These are phyloP conservation scores for Torulaspora maleeae DNA, from an alignment of 805 yeast species.

Conservation along the genomic window DNA sequence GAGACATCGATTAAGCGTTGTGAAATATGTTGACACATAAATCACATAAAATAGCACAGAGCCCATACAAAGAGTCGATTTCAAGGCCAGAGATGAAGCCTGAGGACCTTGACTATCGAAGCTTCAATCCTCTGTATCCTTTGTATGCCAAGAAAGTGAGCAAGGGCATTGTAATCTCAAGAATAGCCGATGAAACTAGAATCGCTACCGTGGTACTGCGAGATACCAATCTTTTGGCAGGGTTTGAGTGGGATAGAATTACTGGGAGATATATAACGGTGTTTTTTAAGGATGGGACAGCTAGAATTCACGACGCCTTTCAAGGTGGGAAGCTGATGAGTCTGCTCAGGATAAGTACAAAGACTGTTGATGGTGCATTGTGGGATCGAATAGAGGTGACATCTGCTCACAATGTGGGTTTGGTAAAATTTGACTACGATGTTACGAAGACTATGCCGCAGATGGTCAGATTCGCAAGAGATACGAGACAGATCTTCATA, in stretches of 20 bases:
- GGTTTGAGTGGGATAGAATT: slow-evolving; percentile 25
- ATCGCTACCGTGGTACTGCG: slow-evolving; percentile 22
- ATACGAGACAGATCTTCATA: slow-evolving; percentile 14
- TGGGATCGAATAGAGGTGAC: slow-evolving; percentile 20
- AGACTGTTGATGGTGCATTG: slow-evolving; percentile 10
- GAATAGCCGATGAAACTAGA: slow-evolving; percentile 19
- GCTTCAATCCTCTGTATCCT: slow-evolving; percentile 19
- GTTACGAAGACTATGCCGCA: slow-evolving; percentile 21
- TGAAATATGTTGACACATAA: not conserved
- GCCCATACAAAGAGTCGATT: not conserved
- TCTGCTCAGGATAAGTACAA: slow-evolving; percentile 16
- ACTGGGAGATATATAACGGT: slow-evolving; percentile 42
- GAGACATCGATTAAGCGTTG: not conserved
- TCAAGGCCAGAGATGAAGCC: not conserved
- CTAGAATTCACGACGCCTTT: slow-evolving; percentile 46
- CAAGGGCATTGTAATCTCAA: slow-evolving; percentile 16
- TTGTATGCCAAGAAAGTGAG: slow-evolving; percentile 13
- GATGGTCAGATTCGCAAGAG: slow-evolving; percentile 21
- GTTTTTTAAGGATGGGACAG: slow-evolving; percentile 42
- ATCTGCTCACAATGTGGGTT: not conserved
- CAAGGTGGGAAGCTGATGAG: slow-evolving; percentile 26
- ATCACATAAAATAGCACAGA: not conserved
- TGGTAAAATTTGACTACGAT: slow-evolving; percentile 16
- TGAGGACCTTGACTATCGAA: slow-evolving; percentile 1
- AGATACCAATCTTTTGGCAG: slow-evolving; percentile 17